phyloP scores from a whole-genome alignment of 2,329 filamentous ascomycete species.

The Ophidiomyces ophidiicola region DNA sequence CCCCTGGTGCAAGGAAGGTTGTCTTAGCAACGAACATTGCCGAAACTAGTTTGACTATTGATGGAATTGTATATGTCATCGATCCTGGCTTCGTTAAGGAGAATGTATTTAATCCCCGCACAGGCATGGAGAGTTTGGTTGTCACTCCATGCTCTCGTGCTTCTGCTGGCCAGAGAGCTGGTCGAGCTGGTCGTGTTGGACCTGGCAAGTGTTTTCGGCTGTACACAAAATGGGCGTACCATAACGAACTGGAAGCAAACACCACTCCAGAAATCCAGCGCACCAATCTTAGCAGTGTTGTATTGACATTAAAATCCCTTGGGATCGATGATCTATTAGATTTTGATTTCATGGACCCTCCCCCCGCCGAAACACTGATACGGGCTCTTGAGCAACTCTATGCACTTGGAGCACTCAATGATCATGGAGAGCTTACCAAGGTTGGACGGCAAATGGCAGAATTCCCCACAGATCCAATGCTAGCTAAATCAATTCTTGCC shows the following conservation, averaged over 20 bases:
- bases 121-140: conserved; percentile 82
- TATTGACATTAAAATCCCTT: conserved; percentile 74
- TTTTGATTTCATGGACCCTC: conserved; percentile 94
- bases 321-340: conserved; percentile 86
- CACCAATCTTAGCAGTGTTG: conserved; percentile 72
- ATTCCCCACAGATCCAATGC: conserved; percentile 83
- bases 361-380: conserved; percentile 78
- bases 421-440: conserved; percentile 78
- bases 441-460: conserved; percentile 89
- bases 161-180: conserved; percentile 83
- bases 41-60: conserved; percentile 88
- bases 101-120: conserved; percentile 81
- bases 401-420: conserved; percentile 76
- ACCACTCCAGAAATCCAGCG: conserved; percentile 89
- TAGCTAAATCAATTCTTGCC: conserved; percentile 77
- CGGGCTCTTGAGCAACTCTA: conserved; percentile 83
- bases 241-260: conserved; percentile 87
- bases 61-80: conserved; percentile 91
- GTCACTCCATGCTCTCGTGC: conserved; percentile 85
- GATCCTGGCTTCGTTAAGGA: conserved; percentile 94
- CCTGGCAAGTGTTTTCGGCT: conserved; percentile 88
- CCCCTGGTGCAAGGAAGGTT: conserved; percentile 72
- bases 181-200: conserved; percentile 80
- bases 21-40: conserved; percentile 95
- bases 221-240: conserved; percentile 86